Conservation (phyloP, 2,329 filamentous ascomycete species). For the Fusarium newnesense region DNA sequence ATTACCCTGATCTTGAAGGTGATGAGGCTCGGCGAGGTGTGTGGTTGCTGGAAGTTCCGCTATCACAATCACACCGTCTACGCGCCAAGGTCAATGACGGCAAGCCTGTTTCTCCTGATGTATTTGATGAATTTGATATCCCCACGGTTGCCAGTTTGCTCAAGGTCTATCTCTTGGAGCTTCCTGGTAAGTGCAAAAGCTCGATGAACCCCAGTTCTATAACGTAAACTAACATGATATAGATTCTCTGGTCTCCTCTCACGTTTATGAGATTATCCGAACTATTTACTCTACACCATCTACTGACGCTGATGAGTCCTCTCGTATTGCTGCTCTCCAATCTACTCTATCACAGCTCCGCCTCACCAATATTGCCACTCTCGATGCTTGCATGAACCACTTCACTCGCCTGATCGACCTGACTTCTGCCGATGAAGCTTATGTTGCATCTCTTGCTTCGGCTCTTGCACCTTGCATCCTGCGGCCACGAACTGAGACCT, state of each 20-base stretch:
- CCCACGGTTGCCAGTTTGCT: conserved; percentile 92
- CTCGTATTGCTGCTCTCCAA: conserved; percentile 89
- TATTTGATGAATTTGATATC: conserved; percentile 89
- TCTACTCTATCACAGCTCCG: conserved; percentile 95
- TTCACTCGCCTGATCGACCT: conserved; percentile 97
- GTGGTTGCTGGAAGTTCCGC: conserved; percentile 92
- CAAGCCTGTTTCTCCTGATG: conserved; percentile 78
- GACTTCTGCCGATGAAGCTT: conserved; percentile 92
- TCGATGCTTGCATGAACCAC: conserved; percentile 97
- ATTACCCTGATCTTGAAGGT: conserved; percentile 96
- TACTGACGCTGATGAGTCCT: conserved; percentile 78
- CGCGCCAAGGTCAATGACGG: conserved; percentile 87
- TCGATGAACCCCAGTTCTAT: neutral
- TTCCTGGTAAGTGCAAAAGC: conserved; percentile 75
- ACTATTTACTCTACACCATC: conserved; percentile 91
- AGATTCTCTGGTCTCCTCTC: conserved; percentile 98
- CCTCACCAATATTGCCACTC: conserved; percentile 97
- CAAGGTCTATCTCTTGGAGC: conserved; percentile 93
- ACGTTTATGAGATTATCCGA: conserved; percentile 98
- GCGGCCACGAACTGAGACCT: conserved; percentile 86
- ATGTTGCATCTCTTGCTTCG: conserved; percentile 78
- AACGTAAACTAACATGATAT: conserved; percentile 39
- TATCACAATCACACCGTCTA: conserved; percentile 85
- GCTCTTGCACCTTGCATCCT: conserved; percentile 86
- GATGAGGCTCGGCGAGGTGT: conserved; percentile 92